Evolutionary conservation across 352 stramenopile genomes (phyloP).

Genomic region (Globisporangium sylvaticum): DNA sequence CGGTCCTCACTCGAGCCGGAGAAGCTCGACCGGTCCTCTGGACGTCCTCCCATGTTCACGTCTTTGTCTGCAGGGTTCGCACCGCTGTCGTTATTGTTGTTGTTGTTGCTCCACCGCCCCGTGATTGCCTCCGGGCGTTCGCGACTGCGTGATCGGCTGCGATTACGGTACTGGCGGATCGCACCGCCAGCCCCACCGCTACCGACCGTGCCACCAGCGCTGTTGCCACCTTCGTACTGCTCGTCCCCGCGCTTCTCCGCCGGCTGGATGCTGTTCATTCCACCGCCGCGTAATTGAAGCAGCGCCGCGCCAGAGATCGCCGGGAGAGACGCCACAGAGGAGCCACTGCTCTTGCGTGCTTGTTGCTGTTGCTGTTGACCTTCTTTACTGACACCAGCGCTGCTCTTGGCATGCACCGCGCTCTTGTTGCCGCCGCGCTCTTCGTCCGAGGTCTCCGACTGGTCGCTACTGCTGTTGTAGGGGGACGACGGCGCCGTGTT

Average conservation of each 20-base stretch:
- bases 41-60: constrained; percentile 5
- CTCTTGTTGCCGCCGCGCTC: constrained; percentile 2
- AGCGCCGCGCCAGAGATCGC: constrained; percentile 44
- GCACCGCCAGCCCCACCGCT: background rate
- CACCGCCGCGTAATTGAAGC: constrained; percentile 25
- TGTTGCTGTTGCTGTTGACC: background rate
- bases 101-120: constrained; percentile 9
- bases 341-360: background rate
- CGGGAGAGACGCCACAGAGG: constrained; percentile 20
- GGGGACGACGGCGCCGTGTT: constrained; percentile 2
- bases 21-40: constrained; percentile 17
- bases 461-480: constrained; percentile 14
- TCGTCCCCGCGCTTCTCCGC: constrained; percentile 11
- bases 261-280: constrained; percentile 12
- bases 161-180: constrained; percentile 13
- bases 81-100: constrained; percentile 21
- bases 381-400: background rate
- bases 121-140: constrained; percentile 23
- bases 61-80: background rate
- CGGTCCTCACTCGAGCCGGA: constrained; percentile 31
- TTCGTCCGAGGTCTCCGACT: constrained; percentile 19
- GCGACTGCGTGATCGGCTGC: constrained; percentile 26
- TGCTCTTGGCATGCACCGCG: constrained; percentile 4
- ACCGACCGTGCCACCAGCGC: background rate
- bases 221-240: background rate